Evolutionary conservation across 148 eudicot genomes (phyloP).

Genomic region (Amaranthus cruentus): DNA sequence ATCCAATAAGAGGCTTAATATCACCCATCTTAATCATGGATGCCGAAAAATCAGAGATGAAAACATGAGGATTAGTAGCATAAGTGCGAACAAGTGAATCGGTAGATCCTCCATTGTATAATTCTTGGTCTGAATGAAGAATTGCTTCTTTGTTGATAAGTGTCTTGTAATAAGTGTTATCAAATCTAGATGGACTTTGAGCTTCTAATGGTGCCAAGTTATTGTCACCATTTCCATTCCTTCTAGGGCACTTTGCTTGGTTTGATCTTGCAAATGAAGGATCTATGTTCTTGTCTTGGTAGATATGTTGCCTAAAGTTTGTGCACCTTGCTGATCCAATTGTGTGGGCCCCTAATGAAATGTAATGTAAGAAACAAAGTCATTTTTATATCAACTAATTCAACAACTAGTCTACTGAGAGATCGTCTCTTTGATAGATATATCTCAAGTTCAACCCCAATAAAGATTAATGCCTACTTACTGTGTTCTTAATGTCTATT

Average conservation of each 20-base stretch:
- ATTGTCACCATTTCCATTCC: slow-evolving; percentile 37
- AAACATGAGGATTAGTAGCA: slow-evolving; percentile 25
- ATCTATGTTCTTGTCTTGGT: slow-evolving; percentile 45
- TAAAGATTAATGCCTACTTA: no score
- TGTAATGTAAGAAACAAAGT: neutral
- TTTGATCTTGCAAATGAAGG: slow-evolving; percentile 35
- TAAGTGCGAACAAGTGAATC: slow-evolving; percentile 30
- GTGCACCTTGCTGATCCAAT: slow-evolving; percentile 52
- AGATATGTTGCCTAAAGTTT: slow-evolving; percentile 36
- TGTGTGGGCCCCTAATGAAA: slow-evolving; percentile 42
- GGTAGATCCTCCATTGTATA: slow-evolving; percentile 39
- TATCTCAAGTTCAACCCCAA: no score
- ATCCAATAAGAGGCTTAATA: slow-evolving; percentile 40
- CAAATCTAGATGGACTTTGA: slow-evolving; percentile 34
- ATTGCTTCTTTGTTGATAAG: slow-evolving; percentile 30
- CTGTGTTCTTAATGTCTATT: no score
- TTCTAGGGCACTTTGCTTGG: slow-evolving; percentile 37
- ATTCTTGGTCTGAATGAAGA: slow-evolving; percentile 46
- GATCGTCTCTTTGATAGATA: no score
- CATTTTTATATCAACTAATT: neutral
- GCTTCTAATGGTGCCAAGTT: slow-evolving; percentile 40
- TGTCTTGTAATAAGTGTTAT: slow-evolving; percentile 34
- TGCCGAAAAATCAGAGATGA: slow-evolving; percentile 31
- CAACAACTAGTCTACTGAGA: no score
- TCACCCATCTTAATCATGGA: slow-evolving; percentile 51